phyloP scores from a whole-genome alignment of 345 rosid species.

The Citrus cavaleriei region DNA sequence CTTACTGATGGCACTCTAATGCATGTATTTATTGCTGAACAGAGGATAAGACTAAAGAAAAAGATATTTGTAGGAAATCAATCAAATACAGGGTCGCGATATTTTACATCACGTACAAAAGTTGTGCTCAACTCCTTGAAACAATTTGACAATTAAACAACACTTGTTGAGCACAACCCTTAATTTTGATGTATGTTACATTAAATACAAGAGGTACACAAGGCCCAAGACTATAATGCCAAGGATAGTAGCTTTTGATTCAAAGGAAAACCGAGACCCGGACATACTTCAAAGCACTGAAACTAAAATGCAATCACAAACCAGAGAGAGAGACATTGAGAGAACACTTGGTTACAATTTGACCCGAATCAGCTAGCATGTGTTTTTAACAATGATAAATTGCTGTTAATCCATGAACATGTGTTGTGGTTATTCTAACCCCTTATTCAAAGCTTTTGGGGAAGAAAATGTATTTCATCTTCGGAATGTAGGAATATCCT shows the following conservation, averaged over 20 bases:
- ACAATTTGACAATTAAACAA: too few relatives aligned
- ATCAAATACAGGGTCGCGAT: too few relatives aligned
- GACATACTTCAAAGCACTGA: neutral
- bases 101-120: too few relatives aligned
- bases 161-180: too few relatives aligned
- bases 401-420: neutral
- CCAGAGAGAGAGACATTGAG: neutral
- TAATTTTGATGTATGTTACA: too few relatives aligned
- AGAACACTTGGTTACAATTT: neutral
- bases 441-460: constrained; percentile 15
- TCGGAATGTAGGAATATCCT: neutral
- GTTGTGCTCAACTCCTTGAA: too few relatives aligned
- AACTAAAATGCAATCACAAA: neutral
- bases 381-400: neutral
- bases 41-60: neutral
- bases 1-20: neutral
- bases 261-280: neutral
- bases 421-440: constrained; percentile 3
- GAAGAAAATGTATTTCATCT: neutral
- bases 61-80: neutral
- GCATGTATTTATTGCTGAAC: neutral
- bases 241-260: neutral
- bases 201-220: neutral
- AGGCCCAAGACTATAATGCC: neutral
- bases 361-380: neutral